phyloP scores from a whole-genome alignment of 1,284 basidiomycete species.

The Trichosporon sp. region DNA sequence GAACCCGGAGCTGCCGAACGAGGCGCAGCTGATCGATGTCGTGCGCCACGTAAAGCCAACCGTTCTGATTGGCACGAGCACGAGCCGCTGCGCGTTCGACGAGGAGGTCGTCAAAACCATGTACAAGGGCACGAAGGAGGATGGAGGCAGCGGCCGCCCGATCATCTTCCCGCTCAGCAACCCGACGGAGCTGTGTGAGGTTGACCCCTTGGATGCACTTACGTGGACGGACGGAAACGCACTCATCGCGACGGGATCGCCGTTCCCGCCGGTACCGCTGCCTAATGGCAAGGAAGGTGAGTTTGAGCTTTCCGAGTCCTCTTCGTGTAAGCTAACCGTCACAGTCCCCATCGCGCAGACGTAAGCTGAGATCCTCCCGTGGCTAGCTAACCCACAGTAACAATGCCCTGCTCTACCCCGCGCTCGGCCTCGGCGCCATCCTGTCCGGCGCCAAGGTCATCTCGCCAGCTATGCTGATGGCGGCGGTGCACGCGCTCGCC shows the following conservation, averaged over 20 bases:
- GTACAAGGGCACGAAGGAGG: conserved; percentile 59
- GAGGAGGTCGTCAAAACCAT: conserved; percentile 71
- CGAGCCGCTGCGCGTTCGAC: conserved; percentile 75
- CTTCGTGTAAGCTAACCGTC: neutral
- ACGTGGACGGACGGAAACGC: conserved; percentile 74
- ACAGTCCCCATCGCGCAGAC: conserved; percentile 23
- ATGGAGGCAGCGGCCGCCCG: conserved; percentile 58
- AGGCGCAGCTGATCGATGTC: conserved; percentile 59
- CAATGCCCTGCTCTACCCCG: conserved; percentile 76
- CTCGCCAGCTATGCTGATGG: conserved; percentile 71
- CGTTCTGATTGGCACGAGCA: conserved; percentile 81
- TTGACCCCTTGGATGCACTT: conserved; percentile 62
- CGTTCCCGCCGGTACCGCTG: conserved; percentile 73
- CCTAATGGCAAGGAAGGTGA: conserved; percentile 60
- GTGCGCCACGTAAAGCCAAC: conserved; percentile 72
- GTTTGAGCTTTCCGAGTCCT: conserved; percentile 18
- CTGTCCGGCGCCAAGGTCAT: conserved; percentile 66
- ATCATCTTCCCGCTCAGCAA: conserved; percentile 83
- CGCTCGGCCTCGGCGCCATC: conserved; percentile 72
- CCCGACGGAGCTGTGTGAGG: conserved; percentile 74
- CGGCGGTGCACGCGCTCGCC: conserved; percentile 67
- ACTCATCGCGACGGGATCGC: conserved; percentile 76
- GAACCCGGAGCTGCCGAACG: conserved; percentile 36
- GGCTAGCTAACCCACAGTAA: conserved; percentile 51
- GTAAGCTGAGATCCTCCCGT: neutral